phyloP scores from a whole-genome alignment of 306 rosid genomes.

The Prunus mongolica region DNA sequence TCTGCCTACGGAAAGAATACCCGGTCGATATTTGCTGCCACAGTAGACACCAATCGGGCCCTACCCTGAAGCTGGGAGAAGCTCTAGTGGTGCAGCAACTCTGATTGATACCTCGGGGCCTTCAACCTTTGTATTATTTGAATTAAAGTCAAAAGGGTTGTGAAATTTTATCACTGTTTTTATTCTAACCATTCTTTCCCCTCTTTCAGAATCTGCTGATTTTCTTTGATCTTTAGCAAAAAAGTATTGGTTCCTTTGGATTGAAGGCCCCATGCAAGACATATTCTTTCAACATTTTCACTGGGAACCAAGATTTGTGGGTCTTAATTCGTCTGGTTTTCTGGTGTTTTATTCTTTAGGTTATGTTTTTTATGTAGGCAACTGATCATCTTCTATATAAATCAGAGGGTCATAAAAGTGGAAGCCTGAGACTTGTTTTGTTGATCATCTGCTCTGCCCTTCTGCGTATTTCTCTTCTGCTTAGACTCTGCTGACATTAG shows the following conservation, averaged over 20 bases:
- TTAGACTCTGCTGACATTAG: not conserved
- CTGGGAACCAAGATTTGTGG: conserved; percentile 13
- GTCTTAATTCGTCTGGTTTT: conserved; percentile 7
- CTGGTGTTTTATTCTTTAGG: conserved; percentile 9
- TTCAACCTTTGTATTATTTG: conserved; percentile 40
- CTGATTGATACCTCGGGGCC: conserved; percentile 32
- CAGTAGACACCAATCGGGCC: conserved; percentile 14
- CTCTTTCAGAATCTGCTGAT: conserved; percentile 28
- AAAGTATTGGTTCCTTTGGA: conserved; percentile 14
- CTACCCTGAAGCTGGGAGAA: conserved; percentile 13
- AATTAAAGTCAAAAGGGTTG: conserved; percentile 24
- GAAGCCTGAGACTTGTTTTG: conserved; percentile 1
- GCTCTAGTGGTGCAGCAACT: conserved; percentile 25
- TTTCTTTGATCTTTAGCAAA: conserved; percentile 23
- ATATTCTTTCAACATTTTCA: conserved; percentile 17
- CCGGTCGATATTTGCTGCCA: conserved; percentile 1
- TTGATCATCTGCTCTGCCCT: not conserved
- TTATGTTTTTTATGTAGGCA: conserved; percentile 7
- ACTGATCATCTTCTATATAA: conserved; percentile 17
- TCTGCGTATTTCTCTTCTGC: not conserved
- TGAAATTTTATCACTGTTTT: conserved; percentile 24
- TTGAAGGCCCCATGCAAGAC: conserved; percentile 20
- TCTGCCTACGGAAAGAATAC: conserved; percentile 12
- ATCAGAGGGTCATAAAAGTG: not conserved
- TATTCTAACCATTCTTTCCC: conserved; percentile 37